Base-by-base conservation (phyloP, 2,329 filamentous ascomycete genomes). In the Stagonosporopsis vannaccii region DNA sequence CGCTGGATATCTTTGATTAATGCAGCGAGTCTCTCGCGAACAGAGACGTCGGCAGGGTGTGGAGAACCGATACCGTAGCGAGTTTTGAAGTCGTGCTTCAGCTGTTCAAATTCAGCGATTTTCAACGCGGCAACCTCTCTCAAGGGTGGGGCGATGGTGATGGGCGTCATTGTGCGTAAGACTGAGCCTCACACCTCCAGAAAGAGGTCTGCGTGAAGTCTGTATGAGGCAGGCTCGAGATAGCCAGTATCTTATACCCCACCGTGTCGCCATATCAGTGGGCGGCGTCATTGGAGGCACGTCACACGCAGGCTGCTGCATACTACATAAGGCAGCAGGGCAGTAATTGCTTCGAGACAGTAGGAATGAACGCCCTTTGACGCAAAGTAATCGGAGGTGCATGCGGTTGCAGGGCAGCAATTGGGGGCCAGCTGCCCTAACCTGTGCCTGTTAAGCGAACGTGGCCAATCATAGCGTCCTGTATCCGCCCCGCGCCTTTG, bases 41-140 rank as follows among this genome's bases (percentile, higher is more conserved):
- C 54, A 0, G 48, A 8, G 22, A 11, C 59, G 4, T 83, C 75
- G 17, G 32, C n/a, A 22, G 37, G 30, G 5, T 19, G 11, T 17
- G 43, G 32, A 15, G 8, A 12, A 1, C 74, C 42, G 19, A 52
- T 64, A 4, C 70, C 58, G 60, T 84, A 84, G 35, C 77, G 78
- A 30, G 72, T 68, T 49, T 83, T 78, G 62, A 84, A 87, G 2
- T 79, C 69, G 0, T 71, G 70, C 23, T 81, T 82, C 58, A 84
- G 80, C 60, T 82, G 82, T 25, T 79, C 77, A 7, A 87, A 78
- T 62, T 87, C 83, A n/a, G 75, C 75, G 56, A 87, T 81, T 65
- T 87, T 87, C 54, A 70, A 61, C 30, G 72, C 59, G 15, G 61
- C 60, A 8, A 62, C 60, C 44, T 66, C 60, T 32, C 53, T 61